A percentile compares a stretch with the other conserved stretches of the same genome.
These are phyloP conservation scores for Podaxis sp. DNA, from an alignment of 768 basidiomycete genomes.

Conservation along the genomic window DNA sequence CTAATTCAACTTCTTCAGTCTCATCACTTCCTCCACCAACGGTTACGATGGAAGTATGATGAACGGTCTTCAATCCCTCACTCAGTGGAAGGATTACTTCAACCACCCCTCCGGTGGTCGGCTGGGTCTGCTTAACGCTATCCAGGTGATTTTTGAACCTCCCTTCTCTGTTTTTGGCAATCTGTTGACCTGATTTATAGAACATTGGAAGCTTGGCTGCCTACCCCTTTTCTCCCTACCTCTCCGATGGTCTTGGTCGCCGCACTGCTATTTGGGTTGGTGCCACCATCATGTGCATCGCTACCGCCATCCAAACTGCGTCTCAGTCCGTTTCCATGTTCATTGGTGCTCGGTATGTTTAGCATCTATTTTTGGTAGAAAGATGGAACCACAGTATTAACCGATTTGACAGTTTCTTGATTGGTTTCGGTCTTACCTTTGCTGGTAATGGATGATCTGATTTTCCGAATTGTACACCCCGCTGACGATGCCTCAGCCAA, in stretches of 20 bases:
- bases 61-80: slow-evolving; percentile 74
- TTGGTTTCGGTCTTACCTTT: slow-evolving; percentile 77
- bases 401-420: slow-evolving; percentile 48
- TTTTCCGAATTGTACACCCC: neutral
- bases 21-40: slow-evolving; percentile 75
- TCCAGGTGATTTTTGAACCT: slow-evolving; percentile 49
- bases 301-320: slow-evolving; percentile 67
- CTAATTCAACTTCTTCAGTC: slow-evolving; percentile 32
- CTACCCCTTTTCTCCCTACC: slow-evolving; percentile 69
- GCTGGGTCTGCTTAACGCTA: slow-evolving; percentile 72
- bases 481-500: slow-evolving; percentile 39
- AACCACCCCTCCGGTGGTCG: slow-evolving; percentile 52
- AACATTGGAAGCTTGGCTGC: slow-evolving; percentile 70
- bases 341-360: slow-evolving; percentile 69
- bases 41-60: slow-evolving; percentile 81
- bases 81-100: slow-evolving; percentile 66
- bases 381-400: slow-evolving; percentile 2
- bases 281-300: slow-evolving; percentile 68
- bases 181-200: slow-evolving; percentile 29
- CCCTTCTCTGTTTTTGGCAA: neutral
- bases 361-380: neutral
- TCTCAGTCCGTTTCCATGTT: slow-evolving; percentile 76
- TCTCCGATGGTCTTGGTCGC: slow-evolving; percentile 74
- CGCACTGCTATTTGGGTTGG: slow-evolving; percentile 66
- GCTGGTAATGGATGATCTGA: slow-evolving; percentile 39